Percentiles rank a stretch among this genome's conserved stretches.
These are phyloP conservation scores for Friedmanniomyces endolithicus DNA, from an alignment of 495 filamentous ascomycete genomes.

Conservation along the genomic window DNA sequence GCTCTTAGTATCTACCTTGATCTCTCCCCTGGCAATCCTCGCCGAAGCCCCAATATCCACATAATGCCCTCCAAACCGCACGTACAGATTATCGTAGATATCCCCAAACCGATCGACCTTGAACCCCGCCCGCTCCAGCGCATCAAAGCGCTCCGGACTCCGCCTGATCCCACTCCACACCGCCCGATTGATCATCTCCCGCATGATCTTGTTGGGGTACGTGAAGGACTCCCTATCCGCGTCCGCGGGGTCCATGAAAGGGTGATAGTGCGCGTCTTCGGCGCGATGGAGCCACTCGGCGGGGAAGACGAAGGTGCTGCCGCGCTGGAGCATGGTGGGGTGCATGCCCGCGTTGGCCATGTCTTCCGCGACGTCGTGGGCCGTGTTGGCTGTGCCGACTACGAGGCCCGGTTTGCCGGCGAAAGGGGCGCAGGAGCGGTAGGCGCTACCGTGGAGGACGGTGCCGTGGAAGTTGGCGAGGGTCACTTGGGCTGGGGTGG, in stretches of 20 bases:
- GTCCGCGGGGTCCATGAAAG: slow-evolving; percentile 21
- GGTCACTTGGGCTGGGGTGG: not conserved
- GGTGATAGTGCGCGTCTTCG: slow-evolving; percentile 25
- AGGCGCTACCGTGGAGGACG: slow-evolving; percentile 30
- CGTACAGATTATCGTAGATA: slow-evolving; percentile 22
- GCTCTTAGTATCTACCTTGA: slow-evolving; percentile 27
- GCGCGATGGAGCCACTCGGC: slow-evolving; percentile 16
- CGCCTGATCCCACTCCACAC: not conserved
- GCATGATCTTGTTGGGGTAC: slow-evolving; percentile 19
- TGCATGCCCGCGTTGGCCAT: slow-evolving; percentile 30
- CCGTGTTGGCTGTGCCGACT: slow-evolving; percentile 38
- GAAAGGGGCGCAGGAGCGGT: slow-evolving; percentile 24
- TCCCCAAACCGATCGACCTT: slow-evolving; percentile 25
- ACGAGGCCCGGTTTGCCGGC: slow-evolving; percentile 32
- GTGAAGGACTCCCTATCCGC: slow-evolving; percentile 24
- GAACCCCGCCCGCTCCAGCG: slow-evolving; percentile 28
- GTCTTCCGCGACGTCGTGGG: slow-evolving; percentile 37
- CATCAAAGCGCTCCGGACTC: slow-evolving; percentile 28
- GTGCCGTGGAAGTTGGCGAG: slow-evolving; percentile 26
- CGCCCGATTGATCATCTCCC: slow-evolving; percentile 4
- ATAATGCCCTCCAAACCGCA: slow-evolving; percentile 32
- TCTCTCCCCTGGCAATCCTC: slow-evolving; percentile 28
- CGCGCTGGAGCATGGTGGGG: slow-evolving; percentile 34
- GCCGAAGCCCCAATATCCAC: slow-evolving; percentile 32
- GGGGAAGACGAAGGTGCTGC: slow-evolving; percentile 25